Conservation (phyloP, 345 rosid genomes). For the Citrus glauca region DNA sequence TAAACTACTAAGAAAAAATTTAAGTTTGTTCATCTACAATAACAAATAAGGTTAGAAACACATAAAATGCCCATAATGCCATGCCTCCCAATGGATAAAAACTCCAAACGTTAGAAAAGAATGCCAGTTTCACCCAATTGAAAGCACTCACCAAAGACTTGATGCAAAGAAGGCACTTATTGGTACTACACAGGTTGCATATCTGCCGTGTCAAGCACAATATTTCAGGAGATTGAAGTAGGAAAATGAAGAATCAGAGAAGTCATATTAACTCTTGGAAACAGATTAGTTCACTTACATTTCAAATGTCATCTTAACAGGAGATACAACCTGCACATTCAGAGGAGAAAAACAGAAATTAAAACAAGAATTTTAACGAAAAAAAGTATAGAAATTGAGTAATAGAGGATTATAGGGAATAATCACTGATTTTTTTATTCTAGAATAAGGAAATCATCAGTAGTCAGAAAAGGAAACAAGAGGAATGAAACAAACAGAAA, state of each 20-base stretch:
- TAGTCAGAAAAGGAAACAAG: background rate
- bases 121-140: background rate
- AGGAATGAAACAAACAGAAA: background rate
- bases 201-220: conserved; percentile 42
- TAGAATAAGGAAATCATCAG: background rate
- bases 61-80: background rate
- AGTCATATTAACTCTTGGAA: background rate
- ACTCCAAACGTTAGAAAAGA: background rate
- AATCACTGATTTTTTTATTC: background rate
- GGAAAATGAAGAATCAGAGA: background rate
- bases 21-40: background rate
- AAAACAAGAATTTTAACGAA: background rate
- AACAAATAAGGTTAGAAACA: background rate
- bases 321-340: conserved; percentile 76
- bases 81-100: background rate
- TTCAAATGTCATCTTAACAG: conserved; percentile 93
- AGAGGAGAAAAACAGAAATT: conserved; percentile 11
- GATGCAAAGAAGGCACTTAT: conserved; percentile 97
- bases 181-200: conserved; percentile 87
- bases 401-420: background rate
- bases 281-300: conserved; percentile 48
- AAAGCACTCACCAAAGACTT: conserved; percentile 82
- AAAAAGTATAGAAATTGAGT: background rate
- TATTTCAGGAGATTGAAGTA: conserved; percentile 14
- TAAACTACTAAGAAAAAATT: background rate